A percentile compares a stretch with the other conserved stretches of the same genome.
These are phyloP conservation scores for Guyanaporus albipodus DNA, from an alignment of 768 basidiomycete genomes.

Conservation along the genomic window DNA sequence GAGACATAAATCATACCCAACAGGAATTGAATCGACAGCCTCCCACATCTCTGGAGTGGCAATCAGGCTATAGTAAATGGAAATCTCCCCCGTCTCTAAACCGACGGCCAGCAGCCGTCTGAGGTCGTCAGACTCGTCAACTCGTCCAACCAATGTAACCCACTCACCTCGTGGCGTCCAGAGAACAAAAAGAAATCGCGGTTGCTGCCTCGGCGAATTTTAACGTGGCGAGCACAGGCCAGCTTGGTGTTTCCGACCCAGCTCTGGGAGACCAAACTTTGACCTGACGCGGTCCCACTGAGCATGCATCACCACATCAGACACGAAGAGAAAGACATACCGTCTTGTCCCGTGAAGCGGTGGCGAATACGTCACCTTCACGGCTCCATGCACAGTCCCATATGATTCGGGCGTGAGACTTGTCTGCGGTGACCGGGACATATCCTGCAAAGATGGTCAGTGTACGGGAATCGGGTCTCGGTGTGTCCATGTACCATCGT, in stretches of 20 bases:
- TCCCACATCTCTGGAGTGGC: constrained; percentile 42
- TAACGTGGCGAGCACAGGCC: constrained; percentile 57
- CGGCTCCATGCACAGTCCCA: constrained; percentile 92
- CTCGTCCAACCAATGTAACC: constrained; percentile 6
- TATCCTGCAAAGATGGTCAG: constrained; percentile 44
- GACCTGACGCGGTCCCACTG: constrained; percentile 44
- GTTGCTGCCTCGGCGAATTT: constrained; percentile 78
- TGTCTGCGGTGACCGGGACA: constrained; percentile 61
- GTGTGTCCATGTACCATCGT: constrained; percentile 33
- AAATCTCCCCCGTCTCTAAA: constrained; percentile 75
- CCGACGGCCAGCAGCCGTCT: constrained; percentile 75
- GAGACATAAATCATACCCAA: constrained; percentile 41
- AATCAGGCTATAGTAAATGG: constrained; percentile 47
- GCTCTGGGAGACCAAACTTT: constrained; percentile 66
- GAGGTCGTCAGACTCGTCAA: constrained; percentile 2
- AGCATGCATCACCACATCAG: not conserved
- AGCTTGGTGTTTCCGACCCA: constrained; percentile 41
- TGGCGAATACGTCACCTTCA: constrained; percentile 79
- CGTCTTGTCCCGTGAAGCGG: constrained; percentile 93
- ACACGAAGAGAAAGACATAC: constrained; percentile 39
- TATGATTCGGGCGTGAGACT: constrained; percentile 88
- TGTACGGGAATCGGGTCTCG: not conserved
- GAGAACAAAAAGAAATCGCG: constrained; percentile 63
- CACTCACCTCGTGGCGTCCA: constrained; percentile 38
- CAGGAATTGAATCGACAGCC: constrained; percentile 41